Evolutionary conservation across 2,329 filamentous ascomycete species (phyloP), one percentile per base, ranked within the genome.

Genomic region (Diaporthe sp.): DNA sequence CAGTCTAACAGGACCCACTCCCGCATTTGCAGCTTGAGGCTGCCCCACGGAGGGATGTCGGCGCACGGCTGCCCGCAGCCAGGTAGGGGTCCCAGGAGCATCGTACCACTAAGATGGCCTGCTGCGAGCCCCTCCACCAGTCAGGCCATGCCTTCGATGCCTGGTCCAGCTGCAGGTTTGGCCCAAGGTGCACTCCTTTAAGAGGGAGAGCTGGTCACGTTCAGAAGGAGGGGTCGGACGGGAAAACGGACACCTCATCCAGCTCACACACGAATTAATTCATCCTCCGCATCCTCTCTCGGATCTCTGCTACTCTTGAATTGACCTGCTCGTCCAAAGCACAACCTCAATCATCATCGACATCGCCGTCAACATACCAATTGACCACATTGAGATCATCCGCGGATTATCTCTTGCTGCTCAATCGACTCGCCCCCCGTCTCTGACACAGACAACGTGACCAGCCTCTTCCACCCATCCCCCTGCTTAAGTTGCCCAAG

Each of bases 401-500:
- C 42, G 7, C 13, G 34, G 57, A 75, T 58, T 44, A 51, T 71
- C 68, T 77, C 65, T 44, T 71, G 47, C 22, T 51, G 37, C 57
- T 70, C 75, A 75, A 76, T 76, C 73, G 55, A 75, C 28, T 53
- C 15, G 37, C 22, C 31, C 67, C 25, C 31, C 67, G 72, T 39
- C 75, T 67, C 49, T 74, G 44, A 53, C 73, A 72, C 42, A 57
- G 53, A 39, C 76, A 44, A 55, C 31, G 67, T 60, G 53, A 63
- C 49, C 75, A 60, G n/a, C 57, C 70, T 12, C 44, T 42, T 60
- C 28, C 34, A 37, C 31, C 47, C 28, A 51, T 53, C 49, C 39
- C 75, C 63, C 17, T 71, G 78, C 77, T 39, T 76, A 80, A 78
- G 75, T 80, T 81, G 81, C 80, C 78, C 86, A 90, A 84, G 84